phyloP scores from a whole-genome alignment of 2,329 filamentous ascomycete species.

The Paraconiothyrium brasiliense region DNA sequence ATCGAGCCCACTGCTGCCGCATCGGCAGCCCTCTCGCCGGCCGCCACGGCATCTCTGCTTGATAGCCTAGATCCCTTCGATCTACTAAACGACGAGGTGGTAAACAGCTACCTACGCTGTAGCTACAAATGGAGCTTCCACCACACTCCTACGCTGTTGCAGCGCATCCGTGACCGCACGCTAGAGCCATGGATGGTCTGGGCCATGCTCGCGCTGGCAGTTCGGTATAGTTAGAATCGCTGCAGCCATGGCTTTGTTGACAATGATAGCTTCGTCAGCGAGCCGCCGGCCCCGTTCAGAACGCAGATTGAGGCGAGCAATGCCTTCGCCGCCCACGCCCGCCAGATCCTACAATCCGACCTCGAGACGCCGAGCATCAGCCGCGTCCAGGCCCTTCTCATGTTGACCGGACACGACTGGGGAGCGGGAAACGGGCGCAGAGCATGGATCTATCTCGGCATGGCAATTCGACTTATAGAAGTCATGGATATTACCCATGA shows the following conservation, averaged over 20 bases:
- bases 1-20: constrained; percentile 31
- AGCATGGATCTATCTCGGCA: constrained; percentile 54
- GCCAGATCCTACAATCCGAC: constrained; percentile 52
- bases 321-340: constrained; percentile 52
- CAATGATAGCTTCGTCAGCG: constrained; percentile 47
- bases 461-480: constrained; percentile 53
- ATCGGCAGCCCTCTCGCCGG: constrained; percentile 30
- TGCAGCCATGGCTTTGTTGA: not conserved
- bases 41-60: constrained; percentile 38
- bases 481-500: constrained; percentile 53
- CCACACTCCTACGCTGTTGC: constrained; percentile 51
- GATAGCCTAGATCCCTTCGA: constrained; percentile 50
- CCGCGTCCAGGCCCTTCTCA: constrained; percentile 52
- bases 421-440: constrained; percentile 54
- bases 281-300: constrained; percentile 46
- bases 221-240: constrained; percentile 36
- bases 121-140: constrained; percentile 56
- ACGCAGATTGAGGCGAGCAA: constrained; percentile 53
- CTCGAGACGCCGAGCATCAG: constrained; percentile 52
- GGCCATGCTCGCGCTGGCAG: constrained; percentile 54
- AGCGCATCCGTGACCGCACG: constrained; percentile 49
- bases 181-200: constrained; percentile 52
- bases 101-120: constrained; percentile 53
- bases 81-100: constrained; percentile 53
- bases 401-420: constrained; percentile 59